These are phyloP conservation scores for Stylonectria norvegica DNA, from an alignment of 2,329 filamentous ascomycete species.

Conservation along the genomic window DNA sequence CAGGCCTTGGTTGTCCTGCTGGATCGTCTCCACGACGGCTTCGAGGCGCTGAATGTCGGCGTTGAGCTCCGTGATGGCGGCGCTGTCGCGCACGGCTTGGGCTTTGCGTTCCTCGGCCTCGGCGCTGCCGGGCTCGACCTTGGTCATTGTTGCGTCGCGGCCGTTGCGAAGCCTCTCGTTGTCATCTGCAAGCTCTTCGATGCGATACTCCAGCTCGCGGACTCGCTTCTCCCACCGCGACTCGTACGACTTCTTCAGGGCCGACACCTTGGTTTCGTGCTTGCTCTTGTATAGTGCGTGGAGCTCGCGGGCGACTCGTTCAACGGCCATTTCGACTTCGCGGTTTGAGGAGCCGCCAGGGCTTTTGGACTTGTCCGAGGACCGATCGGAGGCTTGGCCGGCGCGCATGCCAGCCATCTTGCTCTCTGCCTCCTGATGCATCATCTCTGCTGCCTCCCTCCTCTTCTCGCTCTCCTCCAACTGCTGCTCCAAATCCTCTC, in stretches of 20 bases:
- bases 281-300: constrained; percentile 95
- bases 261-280: constrained; percentile 92
- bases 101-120: constrained; percentile 49
- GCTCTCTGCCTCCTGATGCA: constrained; percentile 72
- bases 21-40: constrained; percentile 66
- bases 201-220: constrained; percentile 68
- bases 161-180: constrained; percentile 69
- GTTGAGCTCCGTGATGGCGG: constrained; percentile 65
- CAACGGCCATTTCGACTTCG: constrained; percentile 80
- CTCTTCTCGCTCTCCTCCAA: constrained; percentile 75
- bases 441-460: constrained; percentile 68
- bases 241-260: constrained; percentile 82
- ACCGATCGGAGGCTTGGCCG: constrained; percentile 46
- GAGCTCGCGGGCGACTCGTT: constrained; percentile 90
- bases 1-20: constrained; percentile 65
- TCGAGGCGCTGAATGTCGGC: constrained; percentile 73
- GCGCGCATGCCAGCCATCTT: constrained; percentile 72
- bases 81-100: constrained; percentile 62
- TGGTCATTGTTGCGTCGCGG: constrained; percentile 63
- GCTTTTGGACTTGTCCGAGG: constrained; percentile 39
- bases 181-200: constrained; percentile 67
- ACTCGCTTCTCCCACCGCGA: constrained; percentile 85
- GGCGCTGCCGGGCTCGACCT: constrained; percentile 46
- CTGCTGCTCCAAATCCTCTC: constrained; percentile 72
- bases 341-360: constrained; percentile 33